These are phyloP conservation scores for Psilocybe cyanescens DNA, from an alignment of 768 basidiomycete genomes.

Conservation along the genomic window DNA sequence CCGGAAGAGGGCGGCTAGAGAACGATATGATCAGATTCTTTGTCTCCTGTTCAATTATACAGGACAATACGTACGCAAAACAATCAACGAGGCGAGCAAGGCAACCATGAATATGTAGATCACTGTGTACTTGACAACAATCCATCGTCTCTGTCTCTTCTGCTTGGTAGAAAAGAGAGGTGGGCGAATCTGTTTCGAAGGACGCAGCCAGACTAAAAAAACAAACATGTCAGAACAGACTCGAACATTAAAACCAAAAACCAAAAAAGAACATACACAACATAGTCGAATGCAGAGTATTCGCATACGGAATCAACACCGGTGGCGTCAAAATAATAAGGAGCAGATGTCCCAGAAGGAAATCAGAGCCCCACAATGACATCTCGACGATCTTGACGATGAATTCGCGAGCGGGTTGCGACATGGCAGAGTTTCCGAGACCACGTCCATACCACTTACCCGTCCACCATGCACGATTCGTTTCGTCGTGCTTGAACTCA, in stretches of 20 bases:
- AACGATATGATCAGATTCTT: constrained; percentile 17
- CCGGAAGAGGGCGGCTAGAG: constrained; percentile 79
- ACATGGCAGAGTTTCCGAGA: constrained; percentile 88
- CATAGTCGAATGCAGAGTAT: constrained; percentile 91
- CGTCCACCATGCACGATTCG: constrained; percentile 99
- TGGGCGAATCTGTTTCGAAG: constrained; percentile 91
- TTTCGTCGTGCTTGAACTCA: constrained; percentile 99
- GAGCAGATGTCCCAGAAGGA: constrained; percentile 83
- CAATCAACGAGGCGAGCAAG: constrained; percentile 79
- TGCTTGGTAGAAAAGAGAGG: constrained; percentile 95
- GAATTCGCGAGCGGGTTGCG: constrained; percentile 96
- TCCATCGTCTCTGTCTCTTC: constrained; percentile 90
- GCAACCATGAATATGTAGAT: constrained; percentile 81
- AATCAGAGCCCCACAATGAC: constrained; percentile 96
- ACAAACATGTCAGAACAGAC: background rate
- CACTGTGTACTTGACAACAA: constrained; percentile 86
- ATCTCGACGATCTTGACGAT: constrained; percentile 99
- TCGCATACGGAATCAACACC: constrained; percentile 83
- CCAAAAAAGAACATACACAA: constrained; percentile 62
- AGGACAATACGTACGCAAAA: constrained; percentile 65
- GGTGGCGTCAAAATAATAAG: constrained; percentile 88
- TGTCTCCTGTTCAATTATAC: background rate
- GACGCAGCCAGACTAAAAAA: constrained; percentile 86
- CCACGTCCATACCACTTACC: constrained; percentile 97
- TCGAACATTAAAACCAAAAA: background rate